Conservation (phyloP, 2,329 filamentous ascomycete genomes). For the Penicillium hesseltinei region DNA sequence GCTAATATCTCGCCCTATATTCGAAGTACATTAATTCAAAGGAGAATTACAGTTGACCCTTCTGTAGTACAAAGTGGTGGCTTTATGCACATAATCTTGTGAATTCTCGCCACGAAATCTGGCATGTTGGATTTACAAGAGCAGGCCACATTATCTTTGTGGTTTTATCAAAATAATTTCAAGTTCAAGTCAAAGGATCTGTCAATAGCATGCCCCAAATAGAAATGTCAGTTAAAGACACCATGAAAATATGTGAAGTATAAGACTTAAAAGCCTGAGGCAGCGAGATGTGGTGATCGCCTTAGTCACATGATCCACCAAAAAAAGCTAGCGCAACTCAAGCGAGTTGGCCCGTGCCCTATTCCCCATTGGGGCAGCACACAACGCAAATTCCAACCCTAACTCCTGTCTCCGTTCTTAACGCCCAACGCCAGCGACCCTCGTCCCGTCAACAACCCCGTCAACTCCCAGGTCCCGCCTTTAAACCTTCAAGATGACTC, state of each 20-base stretch:
- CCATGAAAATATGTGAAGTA: not conserved
- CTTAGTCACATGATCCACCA: slow-evolving; percentile 9
- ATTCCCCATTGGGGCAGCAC: slow-evolving; percentile 30
- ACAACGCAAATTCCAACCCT: slow-evolving; percentile 37
- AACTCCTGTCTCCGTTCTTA: slow-evolving; percentile 30
- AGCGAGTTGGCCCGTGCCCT: slow-evolving; percentile 35
- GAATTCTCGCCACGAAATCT: not conserved
- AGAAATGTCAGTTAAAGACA: not conserved
- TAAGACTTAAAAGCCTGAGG: not conserved
- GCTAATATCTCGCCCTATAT: fast-evolving
- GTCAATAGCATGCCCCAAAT: not conserved
- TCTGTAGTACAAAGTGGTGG: not conserved
- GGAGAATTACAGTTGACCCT: not conserved
- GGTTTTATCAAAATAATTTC: fast-evolving
- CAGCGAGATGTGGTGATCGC: slow-evolving; percentile 5
- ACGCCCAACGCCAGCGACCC: slow-evolving; percentile 37
- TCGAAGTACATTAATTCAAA: not conserved
- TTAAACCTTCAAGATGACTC: slow-evolving; percentile 65
- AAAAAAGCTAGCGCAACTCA: slow-evolving; percentile 27
- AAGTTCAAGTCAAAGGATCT: too few species aligned
- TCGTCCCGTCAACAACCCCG: slow-evolving; percentile 36
- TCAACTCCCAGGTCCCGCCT: slow-evolving; percentile 31
- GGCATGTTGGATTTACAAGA: not conserved
- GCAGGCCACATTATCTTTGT: not conserved
- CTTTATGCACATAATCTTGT: not conserved